phyloP scores from a whole-genome alignment of 2,329 filamentous ascomycete genomes.

The Stemphylium lycopersici region DNA sequence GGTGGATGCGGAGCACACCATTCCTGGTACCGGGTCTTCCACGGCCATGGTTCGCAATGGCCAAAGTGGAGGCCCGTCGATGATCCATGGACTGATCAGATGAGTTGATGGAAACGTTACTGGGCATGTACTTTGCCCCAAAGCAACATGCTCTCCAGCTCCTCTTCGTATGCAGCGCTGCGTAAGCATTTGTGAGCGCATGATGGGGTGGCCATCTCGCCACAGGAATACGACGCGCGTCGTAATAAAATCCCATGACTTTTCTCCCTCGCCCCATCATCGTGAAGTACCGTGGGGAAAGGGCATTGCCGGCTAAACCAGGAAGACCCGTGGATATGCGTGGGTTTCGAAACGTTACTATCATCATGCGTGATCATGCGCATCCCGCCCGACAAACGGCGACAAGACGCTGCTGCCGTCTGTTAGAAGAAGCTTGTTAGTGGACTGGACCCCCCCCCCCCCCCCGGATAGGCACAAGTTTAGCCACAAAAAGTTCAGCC shows the following conservation, averaged over 20 bases:
- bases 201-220: conserved; percentile 21
- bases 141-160: background rate
- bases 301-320: too few relatives aligned
- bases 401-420: conserved; percentile 5
- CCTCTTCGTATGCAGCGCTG: background rate
- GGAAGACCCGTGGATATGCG: conserved; percentile 3
- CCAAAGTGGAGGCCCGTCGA: background rate
- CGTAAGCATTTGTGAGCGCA: conserved; percentile 8
- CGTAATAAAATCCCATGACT: conserved; percentile 6
- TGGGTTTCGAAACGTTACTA: conserved; percentile 5
- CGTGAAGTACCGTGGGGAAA: conserved; percentile 12
- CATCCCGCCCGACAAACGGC: background rate
- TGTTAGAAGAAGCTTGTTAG: conserved; percentile 5
- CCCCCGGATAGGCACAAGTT: conserved; percentile 2
- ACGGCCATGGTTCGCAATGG: conserved; percentile 6
- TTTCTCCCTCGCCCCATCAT: conserved; percentile 1
- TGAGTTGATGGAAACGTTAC: background rate
- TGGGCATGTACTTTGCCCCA: background rate
- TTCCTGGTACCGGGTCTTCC: background rate
- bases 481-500: conserved; percentile 31
- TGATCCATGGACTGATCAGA: background rate
- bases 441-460: too few relatives aligned
- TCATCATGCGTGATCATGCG: conserved; percentile 4
- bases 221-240: conserved; percentile 38
- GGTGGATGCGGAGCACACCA: background rate